Conservation (phyloP, 2,329 filamentous ascomycete species). For the Hirsutella thompsonii region DNA sequence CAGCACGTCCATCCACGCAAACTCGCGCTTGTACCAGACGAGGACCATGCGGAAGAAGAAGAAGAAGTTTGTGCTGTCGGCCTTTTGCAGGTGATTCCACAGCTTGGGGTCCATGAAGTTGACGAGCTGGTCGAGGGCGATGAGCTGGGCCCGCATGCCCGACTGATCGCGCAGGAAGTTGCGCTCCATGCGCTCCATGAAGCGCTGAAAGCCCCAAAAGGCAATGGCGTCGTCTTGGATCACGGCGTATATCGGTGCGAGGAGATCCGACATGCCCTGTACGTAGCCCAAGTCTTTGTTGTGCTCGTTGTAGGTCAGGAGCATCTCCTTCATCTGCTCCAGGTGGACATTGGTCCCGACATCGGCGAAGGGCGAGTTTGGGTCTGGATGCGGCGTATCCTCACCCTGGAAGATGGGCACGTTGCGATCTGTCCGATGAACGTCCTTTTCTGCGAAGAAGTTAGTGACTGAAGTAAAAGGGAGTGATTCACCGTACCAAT, state of each 20-base stretch:
- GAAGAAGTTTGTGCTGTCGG: slow-evolving; percentile 97
- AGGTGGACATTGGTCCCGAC: slow-evolving; percentile 92
- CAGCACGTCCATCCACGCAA: slow-evolving; percentile 76
- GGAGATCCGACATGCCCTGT: slow-evolving; percentile 94
- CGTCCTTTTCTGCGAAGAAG: slow-evolving; percentile 75
- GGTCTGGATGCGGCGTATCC: slow-evolving; percentile 92
- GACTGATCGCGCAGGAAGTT: slow-evolving; percentile 95
- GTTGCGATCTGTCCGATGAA: slow-evolving; percentile 89
- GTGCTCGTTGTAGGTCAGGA: slow-evolving; percentile 96
- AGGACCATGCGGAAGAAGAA: slow-evolving; percentile 99
- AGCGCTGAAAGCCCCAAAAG: slow-evolving; percentile 91
- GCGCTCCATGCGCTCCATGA: slow-evolving; percentile 96
- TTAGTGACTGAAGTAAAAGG: background rate
- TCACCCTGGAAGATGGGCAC: slow-evolving; percentile 94
- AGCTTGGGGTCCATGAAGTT: slow-evolving; percentile 94
- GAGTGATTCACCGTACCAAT: slow-evolving; percentile 56
- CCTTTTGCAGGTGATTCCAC: slow-evolving; percentile 76
- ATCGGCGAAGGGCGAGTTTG: slow-evolving; percentile 86
- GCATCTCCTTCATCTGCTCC: slow-evolving; percentile 98
- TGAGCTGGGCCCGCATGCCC: slow-evolving; percentile 85
- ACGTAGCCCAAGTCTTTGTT: slow-evolving; percentile 94
- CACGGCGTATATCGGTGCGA: slow-evolving; percentile 92
- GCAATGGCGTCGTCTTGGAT: slow-evolving; percentile 94
- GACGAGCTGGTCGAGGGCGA: slow-evolving; percentile 85
- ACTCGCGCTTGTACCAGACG: slow-evolving; percentile 98